Base-by-base conservation (phyloP, 495 filamentous ascomycete species). In the Xylaria bambusicola region DNA sequence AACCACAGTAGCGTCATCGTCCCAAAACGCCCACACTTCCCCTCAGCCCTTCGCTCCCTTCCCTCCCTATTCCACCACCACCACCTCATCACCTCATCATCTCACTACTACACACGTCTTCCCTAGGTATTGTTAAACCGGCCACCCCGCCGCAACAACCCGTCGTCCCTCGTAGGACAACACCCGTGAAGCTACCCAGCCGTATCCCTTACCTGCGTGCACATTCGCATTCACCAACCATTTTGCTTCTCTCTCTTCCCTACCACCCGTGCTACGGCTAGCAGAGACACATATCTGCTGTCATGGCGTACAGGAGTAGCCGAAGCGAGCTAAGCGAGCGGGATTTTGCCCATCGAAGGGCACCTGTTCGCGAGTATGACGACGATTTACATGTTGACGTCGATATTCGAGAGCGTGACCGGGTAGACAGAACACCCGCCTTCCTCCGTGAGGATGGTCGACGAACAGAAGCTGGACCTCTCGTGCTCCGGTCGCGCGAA, bases 401-500 rank as follows among this genome's bases (percentile, higher is more conserved):
- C 29, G 10, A 33, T 10, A 10, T 33, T 10, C 29, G 29, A 10
- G 29, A 33, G 10, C 29, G 29, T 49, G 72, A 71, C 38, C 61
- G 61, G 17, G 56, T 52, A 18, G 62, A 66, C 48, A 68, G 75
- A 13, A 66, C 74, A 40, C 78, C 77, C 20, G 68, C 71, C 46
- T 79, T 77, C 59, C 62, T 80, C 52, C 74, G 71, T 41, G 68
- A 71, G 15, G 75, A 76, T 38, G 64, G 58, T 26, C 70, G 71
- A 52, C 74, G 71, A 18, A 29, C 69, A 27, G 73, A 76, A 35
- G 60, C 71, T 20, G 75, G 75, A 33, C 63, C 70, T 51, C 29
- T 80, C 56, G 77, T 81, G 20, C 74, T 80, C 44, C 70, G 77
- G 29, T 67, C 71, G 54, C 71, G 75, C 40, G 77, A 80, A 55